phyloP scores from a whole-genome alignment of 2,329 filamentous ascomycete genomes.

The Aphanocladium album region DNA sequence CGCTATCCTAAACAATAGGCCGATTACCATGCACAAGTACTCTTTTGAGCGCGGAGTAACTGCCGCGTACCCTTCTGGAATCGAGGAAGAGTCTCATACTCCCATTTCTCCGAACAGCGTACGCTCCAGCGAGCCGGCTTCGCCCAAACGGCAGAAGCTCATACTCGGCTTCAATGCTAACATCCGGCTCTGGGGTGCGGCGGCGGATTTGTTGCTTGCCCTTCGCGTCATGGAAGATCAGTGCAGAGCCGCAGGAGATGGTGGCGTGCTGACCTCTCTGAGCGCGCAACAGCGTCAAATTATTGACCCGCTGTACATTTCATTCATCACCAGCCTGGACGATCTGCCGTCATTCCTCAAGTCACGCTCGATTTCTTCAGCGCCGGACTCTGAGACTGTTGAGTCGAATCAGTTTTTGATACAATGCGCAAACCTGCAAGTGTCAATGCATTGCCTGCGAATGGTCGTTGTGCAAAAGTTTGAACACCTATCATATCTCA shows the following conservation, averaged over 20 bases:
- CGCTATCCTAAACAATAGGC: constrained; percentile 34
- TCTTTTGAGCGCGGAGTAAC: constrained; percentile 37
- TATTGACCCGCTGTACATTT: constrained; percentile 32
- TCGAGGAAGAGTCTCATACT: constrained; percentile 21
- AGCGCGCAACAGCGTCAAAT: constrained; percentile 25
- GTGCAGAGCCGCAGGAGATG: background rate
- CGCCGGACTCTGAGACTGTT: constrained; percentile 15
- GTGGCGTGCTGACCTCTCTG: constrained; percentile 9
- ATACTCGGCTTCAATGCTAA: constrained; percentile 39
- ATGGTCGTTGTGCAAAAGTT: constrained; percentile 36
- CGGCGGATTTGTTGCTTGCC: constrained; percentile 34
- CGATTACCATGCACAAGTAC: constrained; percentile 39
- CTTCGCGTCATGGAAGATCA: constrained; percentile 28
- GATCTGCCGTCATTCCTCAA: constrained; percentile 32
- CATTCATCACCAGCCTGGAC: constrained; percentile 37
- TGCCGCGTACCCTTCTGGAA: constrained; percentile 28
- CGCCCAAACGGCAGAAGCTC: constrained; percentile 15
- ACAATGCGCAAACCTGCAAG: constrained; percentile 37
- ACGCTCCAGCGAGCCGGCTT: constrained; percentile 12
- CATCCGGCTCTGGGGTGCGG: constrained; percentile 35
- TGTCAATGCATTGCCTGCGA: constrained; percentile 35
- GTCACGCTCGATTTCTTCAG: constrained; percentile 21
- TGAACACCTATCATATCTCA: constrained; percentile 29
- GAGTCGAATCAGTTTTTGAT: constrained; percentile 30
- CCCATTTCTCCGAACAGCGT: constrained; percentile 16